A percentile compares a stretch with the other conserved stretches of the same genome.
Evolutionary conservation across 2,329 filamentous ascomycete species (phyloP).

Genomic region (Trichophyton mentagrophytes): DNA sequence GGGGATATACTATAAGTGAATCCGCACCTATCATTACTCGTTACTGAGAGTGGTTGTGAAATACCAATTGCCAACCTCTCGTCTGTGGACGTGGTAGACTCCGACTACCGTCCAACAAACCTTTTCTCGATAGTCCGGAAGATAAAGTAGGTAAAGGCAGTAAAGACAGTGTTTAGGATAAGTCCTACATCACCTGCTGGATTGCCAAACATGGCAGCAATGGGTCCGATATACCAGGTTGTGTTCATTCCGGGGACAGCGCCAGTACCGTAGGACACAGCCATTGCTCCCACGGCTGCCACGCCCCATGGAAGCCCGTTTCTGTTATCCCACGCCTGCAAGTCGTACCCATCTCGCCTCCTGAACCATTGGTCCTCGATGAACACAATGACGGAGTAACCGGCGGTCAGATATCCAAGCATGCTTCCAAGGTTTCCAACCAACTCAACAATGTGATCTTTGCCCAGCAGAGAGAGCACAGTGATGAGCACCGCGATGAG

Average conservation of each 20-base stretch:
- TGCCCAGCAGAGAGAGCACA: constrained; percentile 33
- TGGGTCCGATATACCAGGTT: constrained; percentile 4
- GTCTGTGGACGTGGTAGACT: neutral
- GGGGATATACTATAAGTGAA: too few species aligned
- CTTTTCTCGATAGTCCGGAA: constrained; percentile 3
- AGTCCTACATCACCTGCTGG: neutral
- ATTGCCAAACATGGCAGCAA: neutral
- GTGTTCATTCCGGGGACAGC: neutral
- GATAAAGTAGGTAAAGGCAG: neutral
- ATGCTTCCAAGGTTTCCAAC: constrained; percentile 35
- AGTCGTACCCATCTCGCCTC: constrained; percentile 31
- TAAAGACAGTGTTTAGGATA: neutral
- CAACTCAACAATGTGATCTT: constrained; percentile 31
- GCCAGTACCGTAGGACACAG: neutral
- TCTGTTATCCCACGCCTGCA: constrained; percentile 36
- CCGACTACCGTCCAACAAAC: constrained; percentile 5
- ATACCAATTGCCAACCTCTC: too few species aligned
- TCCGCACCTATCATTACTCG: too few species aligned
- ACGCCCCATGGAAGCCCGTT: constrained; percentile 29
- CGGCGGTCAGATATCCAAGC: constrained; percentile 37
- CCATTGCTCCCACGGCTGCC: constrained; percentile 14
- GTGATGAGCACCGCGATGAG: constrained; percentile 33
- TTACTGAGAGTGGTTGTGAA: too few species aligned
- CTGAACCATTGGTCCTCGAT: constrained; percentile 36
- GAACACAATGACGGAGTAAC: constrained; percentile 35